These are phyloP conservation scores for Penicillium diatomitis DNA, from an alignment of 495 filamentous ascomycete species.

Conservation along the genomic window DNA sequence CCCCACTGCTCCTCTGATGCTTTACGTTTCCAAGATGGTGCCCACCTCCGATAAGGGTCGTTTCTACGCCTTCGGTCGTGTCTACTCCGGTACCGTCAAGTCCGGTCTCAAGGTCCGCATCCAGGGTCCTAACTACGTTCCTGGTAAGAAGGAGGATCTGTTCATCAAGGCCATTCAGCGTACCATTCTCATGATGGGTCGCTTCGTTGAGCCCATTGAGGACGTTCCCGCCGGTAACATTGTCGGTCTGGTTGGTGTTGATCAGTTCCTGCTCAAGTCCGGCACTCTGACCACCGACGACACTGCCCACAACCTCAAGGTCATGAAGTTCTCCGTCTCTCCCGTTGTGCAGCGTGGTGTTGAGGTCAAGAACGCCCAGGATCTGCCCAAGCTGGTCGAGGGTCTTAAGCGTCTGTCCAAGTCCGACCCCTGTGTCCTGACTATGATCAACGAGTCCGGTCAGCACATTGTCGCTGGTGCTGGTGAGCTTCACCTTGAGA, in stretches of 20 bases:
- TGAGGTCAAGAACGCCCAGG: conserved; percentile 99
- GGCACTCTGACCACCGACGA: conserved; percentile 97
- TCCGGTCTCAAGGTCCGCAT: conserved; percentile 99
- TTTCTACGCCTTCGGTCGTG: conserved; percentile 99
- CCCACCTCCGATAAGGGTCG: conserved; percentile 98
- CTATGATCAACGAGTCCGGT: conserved; percentile 78
- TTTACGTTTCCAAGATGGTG: conserved; percentile 99
- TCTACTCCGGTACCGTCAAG: conserved; percentile 94
- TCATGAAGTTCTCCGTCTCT: conserved; percentile 99
- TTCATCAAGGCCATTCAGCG: conserved; percentile 99
- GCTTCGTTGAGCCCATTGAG: conserved; percentile 97
- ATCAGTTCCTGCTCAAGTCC: conserved; percentile 99
- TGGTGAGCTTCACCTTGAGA: conserved; percentile 98
- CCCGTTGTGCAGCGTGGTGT: conserved; percentile 98
- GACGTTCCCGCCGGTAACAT: conserved; percentile 99
- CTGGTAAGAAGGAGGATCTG: conserved; percentile 96
- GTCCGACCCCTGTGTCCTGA: conserved; percentile 97
- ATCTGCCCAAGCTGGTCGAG: conserved; percentile 99
- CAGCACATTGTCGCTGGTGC: conserved; percentile 99
- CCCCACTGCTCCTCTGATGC: conserved; percentile 95
- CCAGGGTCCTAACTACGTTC: conserved; percentile 97
- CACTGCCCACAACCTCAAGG: conserved; percentile 98
- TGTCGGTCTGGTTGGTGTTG: conserved; percentile 95
- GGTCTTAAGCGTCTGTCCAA: conserved; percentile 99
- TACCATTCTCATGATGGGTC: conserved; percentile 99